Conservation (phyloP, 306 rosid genomes). For the Abrus precatorius region DNA sequence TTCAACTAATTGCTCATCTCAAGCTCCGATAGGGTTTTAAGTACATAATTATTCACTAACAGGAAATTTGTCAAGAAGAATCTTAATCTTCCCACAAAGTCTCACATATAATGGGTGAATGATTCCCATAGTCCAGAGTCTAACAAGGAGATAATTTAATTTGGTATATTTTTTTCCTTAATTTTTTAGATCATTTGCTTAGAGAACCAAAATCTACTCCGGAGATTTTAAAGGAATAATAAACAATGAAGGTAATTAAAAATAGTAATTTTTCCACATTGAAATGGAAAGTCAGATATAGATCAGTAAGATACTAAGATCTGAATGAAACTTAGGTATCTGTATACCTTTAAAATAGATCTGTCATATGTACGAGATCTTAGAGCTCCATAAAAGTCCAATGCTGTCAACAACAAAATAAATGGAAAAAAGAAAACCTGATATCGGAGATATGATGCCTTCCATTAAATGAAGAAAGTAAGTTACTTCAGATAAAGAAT, state of each 20-base stretch:
- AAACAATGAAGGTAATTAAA: slow-evolving; percentile 27
- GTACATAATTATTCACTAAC: slow-evolving; percentile 6
- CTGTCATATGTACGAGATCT: slow-evolving; percentile 89
- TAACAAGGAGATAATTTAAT: slow-evolving; percentile 10
- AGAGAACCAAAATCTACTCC: slow-evolving; percentile 21
- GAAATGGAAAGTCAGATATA: slow-evolving; percentile 35
- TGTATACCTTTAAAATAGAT: slow-evolving; percentile 80
- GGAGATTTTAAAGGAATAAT: slow-evolving; percentile 32
- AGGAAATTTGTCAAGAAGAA: background rate
- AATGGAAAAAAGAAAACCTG: slow-evolving; percentile 8
- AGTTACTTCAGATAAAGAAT: slow-evolving; percentile 34
- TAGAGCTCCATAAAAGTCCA: slow-evolving; percentile 98
- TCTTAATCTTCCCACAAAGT: background rate
- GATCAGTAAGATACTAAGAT: slow-evolving; percentile 15
- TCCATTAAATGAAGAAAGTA: slow-evolving; percentile 30
- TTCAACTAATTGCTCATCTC: slow-evolving; percentile 17
- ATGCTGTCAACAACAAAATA: slow-evolving; percentile 69
- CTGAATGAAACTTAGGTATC: slow-evolving; percentile 39
- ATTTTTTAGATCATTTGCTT: slow-evolving; percentile 19
- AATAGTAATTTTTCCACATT: slow-evolving; percentile 15
- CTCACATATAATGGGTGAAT: background rate
- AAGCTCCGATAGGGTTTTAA: background rate
- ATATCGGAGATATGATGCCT: slow-evolving; percentile 28
- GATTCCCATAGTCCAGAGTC: slow-evolving; percentile 9
- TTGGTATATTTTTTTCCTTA: background rate